A percentile compares a stretch with the other conserved stretches of the same genome.
Evolutionary conservation across 1,284 basidiomycete species (phyloP).

Genomic region (Pulveroboletus sp.): DNA sequence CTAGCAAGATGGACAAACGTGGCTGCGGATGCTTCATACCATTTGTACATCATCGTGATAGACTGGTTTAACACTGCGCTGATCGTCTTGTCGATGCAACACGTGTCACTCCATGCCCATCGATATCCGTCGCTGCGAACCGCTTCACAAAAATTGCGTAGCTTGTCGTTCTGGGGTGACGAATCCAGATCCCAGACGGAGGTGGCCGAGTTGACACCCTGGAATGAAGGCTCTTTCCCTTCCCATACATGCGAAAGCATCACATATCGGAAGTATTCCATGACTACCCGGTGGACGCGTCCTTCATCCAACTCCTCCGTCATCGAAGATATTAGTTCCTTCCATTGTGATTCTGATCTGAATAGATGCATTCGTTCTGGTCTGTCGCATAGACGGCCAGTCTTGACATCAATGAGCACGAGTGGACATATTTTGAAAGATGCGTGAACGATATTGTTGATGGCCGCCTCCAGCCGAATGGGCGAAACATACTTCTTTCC

Average conservation of each 20-base stretch:
- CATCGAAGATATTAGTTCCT: constrained; percentile 7
- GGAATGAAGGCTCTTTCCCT: constrained; percentile 6
- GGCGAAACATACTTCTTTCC: too few species aligned
- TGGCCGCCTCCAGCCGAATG: too few species aligned
- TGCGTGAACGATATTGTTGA: neutral
- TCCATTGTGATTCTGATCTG: constrained; percentile 5
- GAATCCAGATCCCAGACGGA: constrained; percentile 1
- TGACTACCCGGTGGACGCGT: neutral
- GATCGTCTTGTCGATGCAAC: too few species aligned
- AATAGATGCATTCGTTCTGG: neutral
- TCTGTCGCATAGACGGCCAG: constrained; percentile 10
- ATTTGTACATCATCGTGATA: too few species aligned
- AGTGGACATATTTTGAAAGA: too few species aligned
- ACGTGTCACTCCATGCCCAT: too few species aligned
- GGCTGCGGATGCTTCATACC: neutral
- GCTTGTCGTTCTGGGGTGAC: neutral
- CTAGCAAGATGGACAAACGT: neutral
- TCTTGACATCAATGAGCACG: constrained; percentile 16
- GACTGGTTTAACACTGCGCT: too few species aligned
- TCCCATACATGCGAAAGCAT: too few species aligned
- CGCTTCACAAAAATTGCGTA: constrained; percentile 5
- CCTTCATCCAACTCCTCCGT: neutral
- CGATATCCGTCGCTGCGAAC: neutral
- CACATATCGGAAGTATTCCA: constrained; percentile 14
- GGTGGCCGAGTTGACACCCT: constrained; percentile 3